A percentile compares a stretch with the other conserved stretches of the same genome.
Conservation (phyloP, 345 rosid genomes). For the Balakata baccata region DNA sequence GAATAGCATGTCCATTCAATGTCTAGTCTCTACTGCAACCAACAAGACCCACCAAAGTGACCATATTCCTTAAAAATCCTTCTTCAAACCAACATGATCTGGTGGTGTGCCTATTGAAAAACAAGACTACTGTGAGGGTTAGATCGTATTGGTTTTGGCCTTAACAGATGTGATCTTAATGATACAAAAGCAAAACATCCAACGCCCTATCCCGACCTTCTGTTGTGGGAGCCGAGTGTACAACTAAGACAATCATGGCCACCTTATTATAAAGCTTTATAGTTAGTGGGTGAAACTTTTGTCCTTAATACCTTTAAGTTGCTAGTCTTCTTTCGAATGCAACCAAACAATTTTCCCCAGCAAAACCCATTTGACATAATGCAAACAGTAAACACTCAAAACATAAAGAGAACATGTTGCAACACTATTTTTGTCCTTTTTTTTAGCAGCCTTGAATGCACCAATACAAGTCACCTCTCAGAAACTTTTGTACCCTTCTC, state of each 20-base stretch:
- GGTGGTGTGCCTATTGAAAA: constrained; percentile 21
- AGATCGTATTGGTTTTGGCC: constrained; percentile 28
- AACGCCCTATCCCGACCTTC: constrained; percentile 41
- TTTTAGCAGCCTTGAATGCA: constrained; percentile 20
- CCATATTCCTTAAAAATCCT: neutral
- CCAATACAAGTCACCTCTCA: constrained; percentile 14
- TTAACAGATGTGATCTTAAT: constrained; percentile 36
- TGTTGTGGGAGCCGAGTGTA: constrained; percentile 53
- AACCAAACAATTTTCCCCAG: constrained; percentile 18
- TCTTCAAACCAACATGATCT: constrained; percentile 19
- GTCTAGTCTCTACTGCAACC: neutral
- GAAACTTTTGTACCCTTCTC: constrained; percentile 21
- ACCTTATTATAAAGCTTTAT: constrained; percentile 8
- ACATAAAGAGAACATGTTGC: constrained; percentile 30
- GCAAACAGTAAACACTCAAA: constrained; percentile 39
- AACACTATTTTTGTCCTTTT: constrained; percentile 24
- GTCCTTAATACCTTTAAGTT: constrained; percentile 7
- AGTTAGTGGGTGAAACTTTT: constrained; percentile 24
- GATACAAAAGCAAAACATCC: constrained; percentile 24
- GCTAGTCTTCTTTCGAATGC: constrained; percentile 13
- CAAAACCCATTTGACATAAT: constrained; percentile 28
- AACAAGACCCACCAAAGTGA: neutral
- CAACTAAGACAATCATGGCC: constrained; percentile 53
- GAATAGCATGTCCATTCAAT: neutral
- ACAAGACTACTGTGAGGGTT: constrained; percentile 7